Percentiles rank a stretch among this genome's conserved stretches.
Evolutionary conservation across 495 filamentous ascomycete genomes (phyloP).

Genomic region (Aspergillus panamensis): DNA sequence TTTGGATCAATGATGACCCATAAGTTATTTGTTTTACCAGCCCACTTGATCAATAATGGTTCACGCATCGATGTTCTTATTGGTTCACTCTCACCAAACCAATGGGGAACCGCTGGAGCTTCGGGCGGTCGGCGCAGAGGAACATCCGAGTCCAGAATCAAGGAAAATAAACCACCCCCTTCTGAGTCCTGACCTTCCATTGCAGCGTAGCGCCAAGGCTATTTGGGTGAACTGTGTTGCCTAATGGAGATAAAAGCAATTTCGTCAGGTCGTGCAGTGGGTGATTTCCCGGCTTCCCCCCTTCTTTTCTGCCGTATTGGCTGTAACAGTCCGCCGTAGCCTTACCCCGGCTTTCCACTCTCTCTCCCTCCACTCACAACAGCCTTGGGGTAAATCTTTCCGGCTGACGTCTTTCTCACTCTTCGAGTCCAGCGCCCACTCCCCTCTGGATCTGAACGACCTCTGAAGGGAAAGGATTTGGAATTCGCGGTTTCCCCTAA

Average conservation of each 20-base stretch:
- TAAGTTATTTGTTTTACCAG: too few species aligned
- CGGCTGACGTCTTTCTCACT: conserved; percentile 6
- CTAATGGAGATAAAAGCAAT: neutral
- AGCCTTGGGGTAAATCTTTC: conserved; percentile 12
- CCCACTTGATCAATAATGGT: too few species aligned
- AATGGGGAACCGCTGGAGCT: too few species aligned
- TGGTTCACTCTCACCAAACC: too few species aligned
- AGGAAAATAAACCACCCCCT: neutral
- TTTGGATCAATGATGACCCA: too few species aligned
- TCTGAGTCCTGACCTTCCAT: neutral
- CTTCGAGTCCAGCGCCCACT: neutral
- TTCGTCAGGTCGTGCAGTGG: neutral
- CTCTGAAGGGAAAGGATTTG: neutral
- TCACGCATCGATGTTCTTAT: too few species aligned
- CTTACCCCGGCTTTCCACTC: conserved; percentile 14
- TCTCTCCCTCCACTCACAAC: conserved; percentile 7
- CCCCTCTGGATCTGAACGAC: neutral
- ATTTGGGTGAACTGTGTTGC: conserved; percentile 4
- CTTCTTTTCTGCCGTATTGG: neutral
- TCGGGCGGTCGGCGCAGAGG: conserved; percentile 21
- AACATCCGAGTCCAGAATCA: conserved; percentile 12
- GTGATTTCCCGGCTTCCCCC: neutral
- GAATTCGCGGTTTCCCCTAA: neutral
- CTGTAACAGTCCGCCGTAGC: too few species aligned
- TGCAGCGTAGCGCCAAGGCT: too few species aligned